These are phyloP conservation scores for Phytophthora podocarpi DNA, from an alignment of 352 stramenopile species.

Conservation along the genomic window DNA sequence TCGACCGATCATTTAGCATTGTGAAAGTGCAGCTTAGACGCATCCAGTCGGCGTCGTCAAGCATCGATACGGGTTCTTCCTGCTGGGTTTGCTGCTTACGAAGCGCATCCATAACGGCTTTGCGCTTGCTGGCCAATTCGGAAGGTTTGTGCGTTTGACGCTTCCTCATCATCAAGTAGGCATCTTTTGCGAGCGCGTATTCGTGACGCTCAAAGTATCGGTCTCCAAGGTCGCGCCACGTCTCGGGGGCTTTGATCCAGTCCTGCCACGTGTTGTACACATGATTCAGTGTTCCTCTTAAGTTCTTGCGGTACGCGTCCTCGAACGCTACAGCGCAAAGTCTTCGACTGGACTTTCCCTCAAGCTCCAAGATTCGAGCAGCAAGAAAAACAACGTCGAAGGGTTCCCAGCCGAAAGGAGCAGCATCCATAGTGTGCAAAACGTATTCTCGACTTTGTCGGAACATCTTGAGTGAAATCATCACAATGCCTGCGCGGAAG, in stretches of 20 bases:
- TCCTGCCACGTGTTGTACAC: slow-evolving; percentile 51
- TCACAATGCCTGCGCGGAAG: slow-evolving; percentile 67
- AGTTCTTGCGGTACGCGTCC: slow-evolving; percentile 59
- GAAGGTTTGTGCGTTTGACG: slow-evolving; percentile 43
- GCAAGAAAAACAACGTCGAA: slow-evolving; percentile 68
- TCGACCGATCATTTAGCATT: slow-evolving; percentile 50
- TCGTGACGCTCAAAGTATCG: slow-evolving; percentile 52
- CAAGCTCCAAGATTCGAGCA: slow-evolving; percentile 60
- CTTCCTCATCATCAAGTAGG: slow-evolving; percentile 65
- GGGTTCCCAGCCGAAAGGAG: slow-evolving; percentile 52
- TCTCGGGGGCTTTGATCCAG: slow-evolving; percentile 55
- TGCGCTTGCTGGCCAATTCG: slow-evolving; percentile 37
- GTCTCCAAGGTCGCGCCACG: slow-evolving; percentile 60
- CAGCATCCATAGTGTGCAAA: slow-evolving; percentile 59
- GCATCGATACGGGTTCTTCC: neutral
- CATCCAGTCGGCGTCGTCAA: slow-evolving; percentile 58
- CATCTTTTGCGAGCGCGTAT: slow-evolving; percentile 65
- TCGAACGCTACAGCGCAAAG: slow-evolving; percentile 71
- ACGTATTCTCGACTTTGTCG: slow-evolving; percentile 74
- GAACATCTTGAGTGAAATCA: slow-evolving; percentile 64
- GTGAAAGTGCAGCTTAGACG: slow-evolving; percentile 52
- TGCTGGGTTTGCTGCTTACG: slow-evolving; percentile 15
- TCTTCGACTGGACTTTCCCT: slow-evolving; percentile 44
- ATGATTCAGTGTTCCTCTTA: slow-evolving; percentile 13
- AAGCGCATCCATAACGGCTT: slow-evolving; percentile 33